Conservation (phyloP, 495 filamentous ascomycete species). For the Trichodelitschia bisporula region DNA sequence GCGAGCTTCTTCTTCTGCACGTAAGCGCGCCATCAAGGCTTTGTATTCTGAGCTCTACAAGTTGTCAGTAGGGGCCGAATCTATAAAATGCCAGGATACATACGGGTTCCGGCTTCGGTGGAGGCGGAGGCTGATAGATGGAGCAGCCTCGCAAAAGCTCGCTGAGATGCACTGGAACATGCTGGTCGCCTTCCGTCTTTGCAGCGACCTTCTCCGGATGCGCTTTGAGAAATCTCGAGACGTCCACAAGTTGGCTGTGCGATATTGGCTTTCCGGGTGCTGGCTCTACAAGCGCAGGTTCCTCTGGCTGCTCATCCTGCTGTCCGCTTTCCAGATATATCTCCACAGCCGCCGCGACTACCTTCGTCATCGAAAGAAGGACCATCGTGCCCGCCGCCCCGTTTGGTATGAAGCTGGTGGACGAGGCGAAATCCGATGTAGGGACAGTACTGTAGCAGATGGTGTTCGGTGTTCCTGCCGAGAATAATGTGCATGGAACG, state of each 20-base stretch:
- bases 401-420: no score
- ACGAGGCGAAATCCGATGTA: no score
- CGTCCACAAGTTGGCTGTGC: constrained; percentile 47
- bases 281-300: constrained; percentile 20
- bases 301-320: neutral
- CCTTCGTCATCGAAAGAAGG: constrained; percentile 45
- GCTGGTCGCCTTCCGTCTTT: neutral
- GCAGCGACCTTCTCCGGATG: no score
- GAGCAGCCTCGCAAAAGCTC: constrained; percentile 41
- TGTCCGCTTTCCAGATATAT: constrained; percentile 8
- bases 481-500: no score
- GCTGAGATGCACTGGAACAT: constrained; percentile 26
- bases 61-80: no score
- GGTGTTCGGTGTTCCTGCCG: no score
- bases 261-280: constrained; percentile 45
- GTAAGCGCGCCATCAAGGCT: constrained; percentile 65
- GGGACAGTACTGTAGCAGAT: no score
- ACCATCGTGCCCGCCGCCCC: constrained; percentile 32
- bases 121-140: constrained; percentile 53
- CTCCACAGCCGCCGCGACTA: constrained; percentile 38
- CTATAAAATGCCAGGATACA: constrained; percentile 8
- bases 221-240: constrained; percentile 30
- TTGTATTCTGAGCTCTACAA: constrained; percentile 52
- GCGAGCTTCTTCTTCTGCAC: constrained; percentile 50
- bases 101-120: constrained; percentile 58